Percentiles rank a stretch among this genome's conserved stretches.
Evolutionary conservation across 768 basidiomycete genomes (phyloP).

Genomic region (Hemileccinum impolitum): DNA sequence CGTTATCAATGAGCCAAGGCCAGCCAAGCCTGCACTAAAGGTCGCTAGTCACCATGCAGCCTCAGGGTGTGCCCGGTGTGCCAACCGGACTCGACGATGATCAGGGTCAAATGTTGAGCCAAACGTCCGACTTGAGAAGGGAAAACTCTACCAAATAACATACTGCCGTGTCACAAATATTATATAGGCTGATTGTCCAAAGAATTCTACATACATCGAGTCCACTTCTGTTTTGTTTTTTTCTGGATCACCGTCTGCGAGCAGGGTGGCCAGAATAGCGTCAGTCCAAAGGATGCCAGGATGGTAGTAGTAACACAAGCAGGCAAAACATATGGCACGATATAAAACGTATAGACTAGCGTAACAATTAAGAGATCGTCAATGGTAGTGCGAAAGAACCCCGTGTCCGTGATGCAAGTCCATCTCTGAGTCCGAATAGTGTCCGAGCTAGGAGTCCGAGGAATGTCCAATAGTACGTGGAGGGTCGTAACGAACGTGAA

Average conservation of each 20-base stretch:
- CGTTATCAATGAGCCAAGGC: no score
- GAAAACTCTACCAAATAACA: no score
- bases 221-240: constrained; percentile 82
- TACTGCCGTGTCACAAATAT: neutral
- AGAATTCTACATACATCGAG: constrained; percentile 60
- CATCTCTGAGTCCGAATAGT: constrained; percentile 24
- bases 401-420: constrained; percentile 24
- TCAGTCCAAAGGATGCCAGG: constrained; percentile 8
- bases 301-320: constrained; percentile 5
- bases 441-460: constrained; percentile 19
- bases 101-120: no score
- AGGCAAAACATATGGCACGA: constrained; percentile 13
- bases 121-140: neutral
- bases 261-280: constrained; percentile 6
- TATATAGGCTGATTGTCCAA: constrained; percentile 5
- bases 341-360: constrained; percentile 23
- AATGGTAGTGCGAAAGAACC: constrained; percentile 9
- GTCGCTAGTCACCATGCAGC: no score
- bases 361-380: constrained; percentile 26
- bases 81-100: no score
- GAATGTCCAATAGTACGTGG: constrained; percentile 21
- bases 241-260: constrained; percentile 29
- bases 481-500: constrained; percentile 25
- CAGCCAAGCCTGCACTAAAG: no score
- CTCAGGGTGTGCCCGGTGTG: no score